A percentile compares a stretch with the other conserved stretches of the same genome.
These are phyloP conservation scores for Speleostelium caveatum DNA, from an alignment of 78 protist species.

Conservation along the genomic window DNA sequence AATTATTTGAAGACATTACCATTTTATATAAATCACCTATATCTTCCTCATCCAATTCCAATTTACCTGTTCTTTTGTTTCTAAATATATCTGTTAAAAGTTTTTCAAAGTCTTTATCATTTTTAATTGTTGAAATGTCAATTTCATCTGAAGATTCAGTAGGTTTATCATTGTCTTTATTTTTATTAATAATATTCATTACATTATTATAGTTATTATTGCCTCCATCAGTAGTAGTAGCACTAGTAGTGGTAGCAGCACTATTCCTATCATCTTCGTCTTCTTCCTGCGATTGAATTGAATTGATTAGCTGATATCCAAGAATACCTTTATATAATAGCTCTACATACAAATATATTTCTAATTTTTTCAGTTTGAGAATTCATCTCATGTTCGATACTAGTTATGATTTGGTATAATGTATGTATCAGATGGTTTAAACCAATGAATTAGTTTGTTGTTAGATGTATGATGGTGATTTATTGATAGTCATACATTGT, in stretches of 20 bases:
- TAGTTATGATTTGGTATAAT: no score
- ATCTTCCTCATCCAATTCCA: conserved; percentile 61
- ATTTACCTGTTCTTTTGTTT: conserved; percentile 57
- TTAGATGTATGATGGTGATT: not conserved
- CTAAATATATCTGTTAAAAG: conserved; percentile 40
- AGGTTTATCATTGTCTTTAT: not conserved
- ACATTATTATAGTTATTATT: not conserved
- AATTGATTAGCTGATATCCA: not conserved
- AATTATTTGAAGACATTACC: no score
- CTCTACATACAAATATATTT: conserved; percentile 7
- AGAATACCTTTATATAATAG: not conserved
- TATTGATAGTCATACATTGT: conserved; percentile 24
- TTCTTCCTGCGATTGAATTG: conserved; percentile 1
- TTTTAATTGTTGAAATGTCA: not conserved
- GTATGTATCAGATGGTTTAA: no score
- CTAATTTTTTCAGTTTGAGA: not conserved
- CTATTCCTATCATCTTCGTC: not conserved
- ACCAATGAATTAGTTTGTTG: no score
- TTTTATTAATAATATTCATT: no score
- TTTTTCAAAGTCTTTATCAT: conserved; percentile 22
- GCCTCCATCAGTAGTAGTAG: not conserved
- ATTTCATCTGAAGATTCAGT: not conserved
- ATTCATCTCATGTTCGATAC: conserved; percentile 19
- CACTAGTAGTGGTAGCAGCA: not conserved
- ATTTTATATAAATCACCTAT: conserved; percentile 29